phyloP scores from a whole-genome alignment of 495 filamentous ascomycete genomes.

The Talaromyces liani region DNA sequence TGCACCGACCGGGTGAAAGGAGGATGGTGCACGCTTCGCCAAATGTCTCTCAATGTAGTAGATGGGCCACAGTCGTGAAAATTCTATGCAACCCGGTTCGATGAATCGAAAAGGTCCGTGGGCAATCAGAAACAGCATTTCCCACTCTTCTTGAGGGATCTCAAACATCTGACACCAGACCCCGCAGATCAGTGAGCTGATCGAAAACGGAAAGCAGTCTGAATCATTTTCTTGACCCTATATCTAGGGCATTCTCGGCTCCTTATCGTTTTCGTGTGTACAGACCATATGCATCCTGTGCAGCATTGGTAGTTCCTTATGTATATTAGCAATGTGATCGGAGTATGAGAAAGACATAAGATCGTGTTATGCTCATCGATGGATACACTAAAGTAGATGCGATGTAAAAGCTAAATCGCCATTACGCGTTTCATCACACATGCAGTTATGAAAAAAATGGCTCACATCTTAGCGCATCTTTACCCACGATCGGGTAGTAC shows the following conservation, averaged over 20 bases:
- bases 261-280: background rate
- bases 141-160: background rate
- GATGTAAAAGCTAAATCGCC: too few species aligned
- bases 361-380: too few species aligned
- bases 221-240: background rate
- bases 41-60: background rate
- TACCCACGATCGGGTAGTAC: background rate
- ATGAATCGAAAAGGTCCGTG: background rate
- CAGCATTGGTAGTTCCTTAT: background rate
- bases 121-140: background rate
- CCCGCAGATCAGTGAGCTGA: too few species aligned
- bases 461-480: background rate
- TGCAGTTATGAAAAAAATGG: too few species aligned
- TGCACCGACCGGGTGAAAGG: too few species aligned
- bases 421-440: too few species aligned
- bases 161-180: background rate
- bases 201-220: background rate
- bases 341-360: background rate
- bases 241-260: too few species aligned
- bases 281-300: too few species aligned
- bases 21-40: too few species aligned
- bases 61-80: background rate
- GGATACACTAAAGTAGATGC: too few species aligned
- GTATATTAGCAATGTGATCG: background rate
- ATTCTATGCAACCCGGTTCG: background rate